Evolutionary conservation across 768 basidiomycete genomes (phyloP).

Genomic region (Serendipita sp.): DNA sequence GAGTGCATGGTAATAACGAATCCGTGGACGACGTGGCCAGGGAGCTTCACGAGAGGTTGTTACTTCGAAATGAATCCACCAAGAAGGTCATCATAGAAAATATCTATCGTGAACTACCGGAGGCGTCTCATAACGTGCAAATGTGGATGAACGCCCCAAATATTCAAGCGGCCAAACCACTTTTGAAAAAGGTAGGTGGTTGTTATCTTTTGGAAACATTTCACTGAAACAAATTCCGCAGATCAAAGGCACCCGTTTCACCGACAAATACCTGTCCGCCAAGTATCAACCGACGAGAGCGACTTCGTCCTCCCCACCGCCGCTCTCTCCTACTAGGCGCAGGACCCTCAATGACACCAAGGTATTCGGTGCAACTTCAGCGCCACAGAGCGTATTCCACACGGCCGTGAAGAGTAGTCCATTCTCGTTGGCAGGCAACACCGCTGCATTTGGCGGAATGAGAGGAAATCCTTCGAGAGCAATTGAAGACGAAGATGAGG

Average conservation of each 20-base stretch:
- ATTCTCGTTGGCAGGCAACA: slow-evolving; percentile 60
- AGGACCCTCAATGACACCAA: slow-evolving; percentile 83
- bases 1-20: slow-evolving; percentile 84
- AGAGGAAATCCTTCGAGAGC: slow-evolving; percentile 30
- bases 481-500: slow-evolving; percentile 62
- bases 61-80: slow-evolving; percentile 88
- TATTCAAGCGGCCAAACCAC: slow-evolving; percentile 55
- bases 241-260: slow-evolving; percentile 92
- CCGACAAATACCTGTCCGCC: slow-evolving; percentile 79
- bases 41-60: slow-evolving; percentile 79
- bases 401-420: slow-evolving; percentile 71
- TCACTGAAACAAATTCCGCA: slow-evolving; percentile 18
- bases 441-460: slow-evolving; percentile 73
- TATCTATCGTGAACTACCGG: slow-evolving; percentile 84
- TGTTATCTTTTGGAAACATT: slow-evolving; percentile 8
- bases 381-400: slow-evolving; percentile 54
- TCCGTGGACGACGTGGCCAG: slow-evolving; percentile 93
- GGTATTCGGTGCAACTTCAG: slow-evolving; percentile 56
- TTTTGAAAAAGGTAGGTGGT: slow-evolving; percentile 52
- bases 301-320: slow-evolving; percentile 7
- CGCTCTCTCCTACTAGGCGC: slow-evolving; percentile 53
- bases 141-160: slow-evolving; percentile 63
- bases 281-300: slow-evolving; percentile 15
- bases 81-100: slow-evolving; percentile 94
- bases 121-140: slow-evolving; percentile 76